Conservation (phyloP, 129 eudicot species). For the Sambucus nigra region DNA sequence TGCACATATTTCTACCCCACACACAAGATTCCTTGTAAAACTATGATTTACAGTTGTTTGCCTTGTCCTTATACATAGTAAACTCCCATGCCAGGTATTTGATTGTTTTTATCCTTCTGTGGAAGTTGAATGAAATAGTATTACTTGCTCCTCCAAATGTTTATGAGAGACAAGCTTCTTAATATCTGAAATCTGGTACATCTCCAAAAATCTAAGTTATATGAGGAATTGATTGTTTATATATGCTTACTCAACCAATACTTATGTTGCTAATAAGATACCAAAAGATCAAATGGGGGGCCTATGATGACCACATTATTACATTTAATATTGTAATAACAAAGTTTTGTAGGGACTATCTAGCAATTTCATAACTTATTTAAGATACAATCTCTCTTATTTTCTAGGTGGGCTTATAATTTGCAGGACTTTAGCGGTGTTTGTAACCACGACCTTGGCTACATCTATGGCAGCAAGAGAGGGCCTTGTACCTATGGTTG, state of each 20-base stretch:
- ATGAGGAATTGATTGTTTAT: background rate
- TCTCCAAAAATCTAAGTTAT: background rate
- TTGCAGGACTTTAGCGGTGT: constrained; percentile 69
- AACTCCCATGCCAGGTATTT: constrained; percentile 51
- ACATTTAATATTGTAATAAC: background rate
- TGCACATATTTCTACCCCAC: constrained; percentile 4
- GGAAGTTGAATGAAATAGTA: constrained; percentile 78
- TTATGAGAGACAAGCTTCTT: constrained; percentile 46
- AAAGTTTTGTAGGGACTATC: background rate
- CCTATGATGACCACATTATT: background rate
- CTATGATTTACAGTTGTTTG: background rate
- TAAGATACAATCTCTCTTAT: constrained; percentile 4
- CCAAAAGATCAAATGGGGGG: too few species aligned
- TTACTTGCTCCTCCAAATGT: constrained; percentile 57
- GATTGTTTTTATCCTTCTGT: constrained; percentile 69
- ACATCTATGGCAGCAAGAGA: constrained; percentile 93
- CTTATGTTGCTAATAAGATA: too few species aligned
- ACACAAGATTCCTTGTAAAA: background rate
- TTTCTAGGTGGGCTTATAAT: constrained; percentile 66
- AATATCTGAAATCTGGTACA: constrained; percentile 78
- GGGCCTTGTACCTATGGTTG: constrained; percentile 88
- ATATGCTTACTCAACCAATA: background rate
- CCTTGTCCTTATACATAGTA: constrained; percentile 6
- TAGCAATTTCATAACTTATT: constrained; percentile 4
- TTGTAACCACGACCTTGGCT: constrained; percentile 65